Evolutionary conservation across 2,329 filamentous ascomycete species (phyloP).

Genomic region (Ophiostoma ips): DNA sequence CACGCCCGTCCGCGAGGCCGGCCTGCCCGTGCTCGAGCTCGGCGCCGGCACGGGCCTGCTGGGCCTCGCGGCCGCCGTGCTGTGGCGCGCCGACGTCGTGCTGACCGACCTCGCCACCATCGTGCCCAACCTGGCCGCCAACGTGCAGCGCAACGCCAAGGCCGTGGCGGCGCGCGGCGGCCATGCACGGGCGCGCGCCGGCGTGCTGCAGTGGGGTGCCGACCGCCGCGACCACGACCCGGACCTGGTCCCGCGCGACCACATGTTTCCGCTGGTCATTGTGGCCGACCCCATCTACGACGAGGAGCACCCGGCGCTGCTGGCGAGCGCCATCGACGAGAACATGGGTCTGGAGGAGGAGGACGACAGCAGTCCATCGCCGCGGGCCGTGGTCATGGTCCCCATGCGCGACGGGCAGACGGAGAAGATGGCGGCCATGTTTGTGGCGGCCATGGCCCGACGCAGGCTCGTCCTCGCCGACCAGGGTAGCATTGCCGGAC

Average conservation of each 20-base stretch:
- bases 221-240: conserved; percentile 13
- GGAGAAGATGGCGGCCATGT: conserved; percentile 42
- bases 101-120: conserved; percentile 81
- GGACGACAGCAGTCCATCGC: background rate
- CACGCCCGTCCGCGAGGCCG: background rate
- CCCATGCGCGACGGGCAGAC: conserved; percentile 62
- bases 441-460: conserved; percentile 45
- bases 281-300: conserved; percentile 83
- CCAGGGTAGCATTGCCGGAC: conserved; percentile 49
- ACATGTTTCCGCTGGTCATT: conserved; percentile 48
- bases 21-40: conserved; percentile 51
- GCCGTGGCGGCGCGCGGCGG: conserved; percentile 30
- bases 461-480: conserved; percentile 43
- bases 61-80: conserved; percentile 66
- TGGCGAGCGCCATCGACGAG: conserved; percentile 54
- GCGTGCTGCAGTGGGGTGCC: conserved; percentile 62
- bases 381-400: conserved; percentile 57
- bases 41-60: conserved; percentile 87
- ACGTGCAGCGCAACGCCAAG: conserved; percentile 49
- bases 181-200: conserved; percentile 42
- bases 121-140: conserved; percentile 63
- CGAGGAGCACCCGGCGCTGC: conserved; percentile 60
- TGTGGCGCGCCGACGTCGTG: conserved; percentile 52
- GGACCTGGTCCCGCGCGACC: conserved; percentile 23
- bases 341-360: conserved; percentile 43